These are phyloP conservation scores for Grosmannia penicillata DNA, from an alignment of 2,329 filamentous ascomycete species.

Conservation along the genomic window DNA sequence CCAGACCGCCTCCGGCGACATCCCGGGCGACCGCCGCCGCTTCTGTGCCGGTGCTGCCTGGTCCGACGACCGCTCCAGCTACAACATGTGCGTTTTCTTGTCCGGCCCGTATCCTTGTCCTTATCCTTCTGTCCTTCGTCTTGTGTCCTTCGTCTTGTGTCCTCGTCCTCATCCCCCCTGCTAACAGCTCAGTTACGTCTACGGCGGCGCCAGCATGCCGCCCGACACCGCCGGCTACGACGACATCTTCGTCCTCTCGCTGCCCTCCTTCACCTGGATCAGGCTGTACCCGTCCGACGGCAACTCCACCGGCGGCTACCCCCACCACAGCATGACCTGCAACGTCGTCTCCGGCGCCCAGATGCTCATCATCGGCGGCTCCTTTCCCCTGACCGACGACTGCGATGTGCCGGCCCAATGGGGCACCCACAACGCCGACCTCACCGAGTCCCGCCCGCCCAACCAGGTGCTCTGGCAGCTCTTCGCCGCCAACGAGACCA, in stretches of 20 bases:
- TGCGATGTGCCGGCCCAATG: slow-evolving; percentile 39
- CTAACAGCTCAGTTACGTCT: slow-evolving; percentile 35
- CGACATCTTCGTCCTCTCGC: slow-evolving; percentile 45
- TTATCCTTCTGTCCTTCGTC: not conserved
- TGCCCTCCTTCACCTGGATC: slow-evolving; percentile 51
- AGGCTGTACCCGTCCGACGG: slow-evolving; percentile 31
- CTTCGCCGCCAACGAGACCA: slow-evolving; percentile 31
- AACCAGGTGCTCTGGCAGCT: slow-evolving; percentile 35
- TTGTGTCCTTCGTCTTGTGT: not conserved
- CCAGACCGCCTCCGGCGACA: slow-evolving; percentile 37
- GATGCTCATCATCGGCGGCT: slow-evolving; percentile 49
- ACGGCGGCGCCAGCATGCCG: slow-evolving; percentile 39
- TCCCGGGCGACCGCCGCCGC: slow-evolving; percentile 36
- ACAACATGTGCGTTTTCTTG: slow-evolving; percentile 40
- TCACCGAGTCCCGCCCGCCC: slow-evolving; percentile 32
- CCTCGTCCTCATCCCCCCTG: not conserved
- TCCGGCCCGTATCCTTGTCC: no score
- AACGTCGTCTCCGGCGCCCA: slow-evolving; percentile 40
- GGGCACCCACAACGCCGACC: slow-evolving; percentile 40
- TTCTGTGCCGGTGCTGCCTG: slow-evolving; percentile 49
- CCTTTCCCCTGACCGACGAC: slow-evolving; percentile 29
- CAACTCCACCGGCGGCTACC: slow-evolving; percentile 23
- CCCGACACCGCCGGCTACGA: slow-evolving; percentile 36
- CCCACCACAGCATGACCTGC: slow-evolving; percentile 42
- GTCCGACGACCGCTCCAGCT: slow-evolving; percentile 43